Percentiles rank a stretch among this genome's conserved stretches.
Conservation (phyloP, 176 grass and related monocot species). For the Zizania latifolia region DNA sequence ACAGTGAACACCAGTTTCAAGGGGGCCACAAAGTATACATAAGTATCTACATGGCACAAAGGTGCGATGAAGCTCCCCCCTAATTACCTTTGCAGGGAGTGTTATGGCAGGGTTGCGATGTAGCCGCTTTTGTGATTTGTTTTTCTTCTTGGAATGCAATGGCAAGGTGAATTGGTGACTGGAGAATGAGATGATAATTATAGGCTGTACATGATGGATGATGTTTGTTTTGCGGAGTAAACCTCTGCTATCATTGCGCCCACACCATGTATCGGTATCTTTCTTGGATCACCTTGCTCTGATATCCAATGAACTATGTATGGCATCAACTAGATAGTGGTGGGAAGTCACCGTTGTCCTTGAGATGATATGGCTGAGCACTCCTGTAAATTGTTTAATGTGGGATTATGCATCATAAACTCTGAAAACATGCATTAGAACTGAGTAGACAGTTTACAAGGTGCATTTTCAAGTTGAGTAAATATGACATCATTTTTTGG, state of each 20-base stretch:
- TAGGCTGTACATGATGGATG: constrained; percentile 11
- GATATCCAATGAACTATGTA: neutral
- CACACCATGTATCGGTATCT: neutral
- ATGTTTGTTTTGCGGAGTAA: constrained; percentile 18
- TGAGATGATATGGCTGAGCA: constrained; percentile 57
- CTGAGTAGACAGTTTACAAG: neutral
- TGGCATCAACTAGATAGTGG: too few relatives aligned
- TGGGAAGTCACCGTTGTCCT: constrained; percentile 78
- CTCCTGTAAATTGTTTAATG: too few relatives aligned
- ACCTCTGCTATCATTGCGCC: neutral
- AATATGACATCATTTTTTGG: neutral
- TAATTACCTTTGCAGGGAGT: neutral
- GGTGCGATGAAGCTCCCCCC: neutral
- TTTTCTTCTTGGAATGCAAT: too few relatives aligned
- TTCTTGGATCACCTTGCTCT: neutral
- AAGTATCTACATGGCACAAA: constrained; percentile 20
- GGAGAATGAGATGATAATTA: neutral
- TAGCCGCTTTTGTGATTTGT: too few relatives aligned
- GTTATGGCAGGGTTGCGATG: neutral
- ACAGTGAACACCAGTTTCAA: too few relatives aligned
- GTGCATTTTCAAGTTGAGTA: neutral
- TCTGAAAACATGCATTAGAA: constrained; percentile 12
- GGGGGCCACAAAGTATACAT: neutral
- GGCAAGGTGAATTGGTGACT: neutral
- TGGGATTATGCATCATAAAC: neutral